A percentile compares a stretch with the other conserved stretches of the same genome.
Conservation (phyloP, 176 grass and related monocot species). For the Poa pratensis region DNA sequence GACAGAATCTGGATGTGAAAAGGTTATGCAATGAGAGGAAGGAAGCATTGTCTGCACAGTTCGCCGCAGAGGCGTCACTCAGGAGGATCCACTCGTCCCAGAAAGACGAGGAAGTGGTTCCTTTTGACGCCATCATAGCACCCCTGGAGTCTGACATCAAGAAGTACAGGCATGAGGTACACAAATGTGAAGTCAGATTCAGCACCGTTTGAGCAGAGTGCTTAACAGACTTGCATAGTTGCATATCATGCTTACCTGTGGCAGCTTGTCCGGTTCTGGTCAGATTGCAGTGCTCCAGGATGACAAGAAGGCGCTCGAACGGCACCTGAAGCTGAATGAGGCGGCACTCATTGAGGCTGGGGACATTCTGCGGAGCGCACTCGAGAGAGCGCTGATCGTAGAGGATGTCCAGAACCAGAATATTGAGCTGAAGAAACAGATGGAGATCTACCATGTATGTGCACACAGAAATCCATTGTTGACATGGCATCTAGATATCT, state of each 20-base stretch:
- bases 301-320: slow-evolving; percentile 83
- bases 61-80: slow-evolving; percentile 74
- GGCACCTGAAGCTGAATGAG: slow-evolving; percentile 82
- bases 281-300: slow-evolving; percentile 87
- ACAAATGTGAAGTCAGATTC: neutral
- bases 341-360: slow-evolving; percentile 79
- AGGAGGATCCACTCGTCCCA: slow-evolving; percentile 73
- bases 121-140: slow-evolving; percentile 75
- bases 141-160: slow-evolving; percentile 91
- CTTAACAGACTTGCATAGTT: neutral
- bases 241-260: slow-evolving; percentile 17
- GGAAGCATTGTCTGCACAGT: slow-evolving; percentile 78
- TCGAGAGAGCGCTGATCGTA: slow-evolving; percentile 86
- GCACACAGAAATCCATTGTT: neutral
- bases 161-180: slow-evolving; percentile 75
- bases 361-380: slow-evolving; percentile 66
- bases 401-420: slow-evolving; percentile 91
- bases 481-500: neutral
- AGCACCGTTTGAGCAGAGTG: neutral
- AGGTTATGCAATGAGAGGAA: slow-evolving; percentile 73
- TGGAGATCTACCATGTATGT: slow-evolving; percentile 88
- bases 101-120: slow-evolving; percentile 78
- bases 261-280: neutral
- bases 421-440: slow-evolving; percentile 74
- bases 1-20: slow-evolving; percentile 84